Percentiles rank a stretch among this genome's conserved stretches.
Conservation (phyloP, 75 land plant genomes). For the Sequoiadendron giganteum region DNA sequence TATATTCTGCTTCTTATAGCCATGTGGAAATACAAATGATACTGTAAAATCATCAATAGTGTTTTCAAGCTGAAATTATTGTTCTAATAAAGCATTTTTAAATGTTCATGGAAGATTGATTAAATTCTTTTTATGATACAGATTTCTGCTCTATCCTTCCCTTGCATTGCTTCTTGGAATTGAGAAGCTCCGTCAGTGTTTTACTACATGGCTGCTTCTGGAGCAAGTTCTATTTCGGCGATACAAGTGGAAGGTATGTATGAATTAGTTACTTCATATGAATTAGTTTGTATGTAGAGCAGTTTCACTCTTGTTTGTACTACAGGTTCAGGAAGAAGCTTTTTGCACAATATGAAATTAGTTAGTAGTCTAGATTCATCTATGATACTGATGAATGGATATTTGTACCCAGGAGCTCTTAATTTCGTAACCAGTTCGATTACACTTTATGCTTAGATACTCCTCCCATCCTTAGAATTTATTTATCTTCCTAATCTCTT, state of each 20-base stretch:
- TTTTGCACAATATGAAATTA: background rate
- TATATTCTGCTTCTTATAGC: background rate
- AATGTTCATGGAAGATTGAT: background rate
- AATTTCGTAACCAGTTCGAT: background rate
- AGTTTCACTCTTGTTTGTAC: background rate
- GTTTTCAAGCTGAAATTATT: background rate
- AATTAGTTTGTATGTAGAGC: background rate
- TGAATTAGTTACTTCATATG: background rate
- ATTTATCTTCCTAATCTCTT: background rate
- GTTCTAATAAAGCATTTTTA: background rate
- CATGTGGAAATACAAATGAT: background rate
- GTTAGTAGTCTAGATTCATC: background rate
- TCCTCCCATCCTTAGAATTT: background rate
- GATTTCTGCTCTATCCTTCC: constrained; percentile 74
- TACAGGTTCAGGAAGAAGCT: background rate
- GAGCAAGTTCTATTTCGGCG: constrained; percentile 66
- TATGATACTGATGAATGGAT: background rate
- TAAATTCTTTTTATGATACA: constrained; percentile 21
- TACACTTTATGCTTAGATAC: constrained; percentile 1
- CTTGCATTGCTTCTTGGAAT: constrained; percentile 85
- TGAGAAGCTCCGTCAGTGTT: constrained; percentile 80
- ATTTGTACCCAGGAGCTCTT: background rate
- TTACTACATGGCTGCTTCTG: constrained; percentile 83
- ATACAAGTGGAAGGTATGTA: constrained; percentile 83
- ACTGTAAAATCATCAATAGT: background rate